phyloP scores from a whole-genome alignment of 2,329 filamentous ascomycete genomes.

The Tolypocladium tundrense region DNA sequence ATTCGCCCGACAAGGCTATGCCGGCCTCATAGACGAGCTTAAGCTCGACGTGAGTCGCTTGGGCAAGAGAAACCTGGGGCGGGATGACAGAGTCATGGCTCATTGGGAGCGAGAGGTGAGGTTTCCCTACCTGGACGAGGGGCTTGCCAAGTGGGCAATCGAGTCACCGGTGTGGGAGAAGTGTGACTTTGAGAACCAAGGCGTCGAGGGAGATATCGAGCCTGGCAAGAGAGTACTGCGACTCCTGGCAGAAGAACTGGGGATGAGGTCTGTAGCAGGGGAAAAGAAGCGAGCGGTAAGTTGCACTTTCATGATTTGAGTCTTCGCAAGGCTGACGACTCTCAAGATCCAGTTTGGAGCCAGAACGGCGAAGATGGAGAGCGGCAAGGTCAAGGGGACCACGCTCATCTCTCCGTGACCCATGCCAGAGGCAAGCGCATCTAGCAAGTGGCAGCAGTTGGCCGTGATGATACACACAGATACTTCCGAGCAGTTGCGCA shows the following conservation, averaged over 20 bases:
- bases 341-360: constrained; percentile 70
- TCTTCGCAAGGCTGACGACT: not conserved
- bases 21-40: constrained; percentile 69
- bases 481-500: constrained; percentile 56
- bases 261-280: constrained; percentile 59
- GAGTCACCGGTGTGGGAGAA: constrained; percentile 68
- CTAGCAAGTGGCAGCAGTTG: constrained; percentile 9
- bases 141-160: constrained; percentile 73
- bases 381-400: constrained; percentile 58
- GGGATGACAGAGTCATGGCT: constrained; percentile 84
- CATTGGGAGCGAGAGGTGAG: constrained; percentile 83
- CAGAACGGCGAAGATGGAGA: constrained; percentile 74
- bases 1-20: constrained; percentile 58
- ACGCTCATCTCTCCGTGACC: constrained; percentile 38
- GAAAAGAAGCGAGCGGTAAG: constrained; percentile 61
- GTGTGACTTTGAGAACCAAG: constrained; percentile 64
- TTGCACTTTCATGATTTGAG: not conserved
- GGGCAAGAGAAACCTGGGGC: constrained; percentile 86
- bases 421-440: not conserved
- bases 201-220: constrained; percentile 41
- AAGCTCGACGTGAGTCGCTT: constrained; percentile 76
- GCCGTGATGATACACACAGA: constrained; percentile 62
- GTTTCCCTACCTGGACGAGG: constrained; percentile 86
- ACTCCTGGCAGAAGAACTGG: constrained; percentile 63
- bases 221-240: constrained; percentile 74